Conservation (phyloP, 2,329 filamentous ascomycete species). For the Fusarium pseudograminearum region DNA sequence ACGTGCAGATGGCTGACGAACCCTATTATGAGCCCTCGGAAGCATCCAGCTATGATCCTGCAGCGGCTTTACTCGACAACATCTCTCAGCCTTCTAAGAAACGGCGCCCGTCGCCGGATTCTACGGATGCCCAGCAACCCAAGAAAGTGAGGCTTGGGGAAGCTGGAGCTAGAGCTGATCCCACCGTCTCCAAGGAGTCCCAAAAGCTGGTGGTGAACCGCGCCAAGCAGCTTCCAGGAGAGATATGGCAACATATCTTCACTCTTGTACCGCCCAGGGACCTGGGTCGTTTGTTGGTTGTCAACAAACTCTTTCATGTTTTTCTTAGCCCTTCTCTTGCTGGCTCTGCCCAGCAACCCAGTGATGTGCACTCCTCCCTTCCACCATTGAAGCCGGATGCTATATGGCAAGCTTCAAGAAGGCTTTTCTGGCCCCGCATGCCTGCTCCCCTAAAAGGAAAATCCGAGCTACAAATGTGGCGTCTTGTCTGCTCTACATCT, state of each 20-base stretch:
- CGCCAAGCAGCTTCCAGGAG: slow-evolving; percentile 61
- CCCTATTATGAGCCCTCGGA: slow-evolving; percentile 29
- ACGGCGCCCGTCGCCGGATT: slow-evolving; percentile 39
- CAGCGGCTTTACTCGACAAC: slow-evolving; percentile 21
- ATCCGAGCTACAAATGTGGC: slow-evolving; percentile 82
- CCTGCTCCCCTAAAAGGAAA: slow-evolving; percentile 74
- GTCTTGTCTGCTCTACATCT: slow-evolving; percentile 68
- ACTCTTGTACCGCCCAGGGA: slow-evolving; percentile 72
- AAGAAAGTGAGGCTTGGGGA: slow-evolving; percentile 43
- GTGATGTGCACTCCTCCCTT: slow-evolving; percentile 46
- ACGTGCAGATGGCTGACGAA: slow-evolving; percentile 28
- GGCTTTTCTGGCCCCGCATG: slow-evolving; percentile 73
- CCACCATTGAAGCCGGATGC: slow-evolving; percentile 66
- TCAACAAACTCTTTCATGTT: slow-evolving; percentile 74
- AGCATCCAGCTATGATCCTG: slow-evolving; percentile 27
- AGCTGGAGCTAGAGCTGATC: slow-evolving; percentile 21
- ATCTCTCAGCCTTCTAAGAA: slow-evolving; percentile 25
- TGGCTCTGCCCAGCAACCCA: slow-evolving; percentile 37
- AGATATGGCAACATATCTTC: slow-evolving; percentile 79
- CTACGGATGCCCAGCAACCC: slow-evolving; percentile 20
- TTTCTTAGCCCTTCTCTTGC: slow-evolving; percentile 65
- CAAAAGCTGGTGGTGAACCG: slow-evolving; percentile 30
- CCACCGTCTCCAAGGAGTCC: slow-evolving; percentile 18
- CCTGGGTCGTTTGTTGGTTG: slow-evolving; percentile 73
- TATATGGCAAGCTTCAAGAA: slow-evolving; percentile 79